Evolutionary conservation across 495 filamentous ascomycete genomes (phyloP).

Genomic region (Xylaria grammica): DNA sequence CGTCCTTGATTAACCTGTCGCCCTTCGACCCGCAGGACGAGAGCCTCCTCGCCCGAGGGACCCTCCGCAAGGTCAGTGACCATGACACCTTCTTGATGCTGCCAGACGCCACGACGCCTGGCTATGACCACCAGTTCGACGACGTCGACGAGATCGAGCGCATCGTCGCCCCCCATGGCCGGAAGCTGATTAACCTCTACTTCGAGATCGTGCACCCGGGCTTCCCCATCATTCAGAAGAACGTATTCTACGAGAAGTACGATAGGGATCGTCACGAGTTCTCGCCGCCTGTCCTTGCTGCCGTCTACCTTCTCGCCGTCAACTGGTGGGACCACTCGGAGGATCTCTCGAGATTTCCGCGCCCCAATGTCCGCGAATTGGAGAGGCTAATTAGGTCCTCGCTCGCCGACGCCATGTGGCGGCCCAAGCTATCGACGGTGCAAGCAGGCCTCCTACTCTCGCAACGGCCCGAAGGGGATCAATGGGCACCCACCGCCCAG

Average conservation of each 20-base stretch:
- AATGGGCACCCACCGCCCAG: constrained; percentile 86
- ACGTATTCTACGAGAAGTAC: constrained; percentile 85
- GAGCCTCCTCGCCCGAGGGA: constrained; percentile 68
- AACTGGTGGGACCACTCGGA: constrained; percentile 85
- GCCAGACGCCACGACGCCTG: constrained; percentile 66
- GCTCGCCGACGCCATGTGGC: constrained; percentile 76
- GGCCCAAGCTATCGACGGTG: constrained; percentile 89
- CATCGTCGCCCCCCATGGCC: constrained; percentile 80
- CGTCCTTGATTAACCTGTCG: constrained; percentile 72
- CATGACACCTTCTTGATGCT: constrained; percentile 85
- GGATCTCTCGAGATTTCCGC: constrained; percentile 64
- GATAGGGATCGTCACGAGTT: constrained; percentile 74
- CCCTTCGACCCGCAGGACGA: constrained; percentile 75
- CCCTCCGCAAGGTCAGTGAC: constrained; percentile 79
- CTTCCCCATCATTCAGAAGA: constrained; percentile 89
- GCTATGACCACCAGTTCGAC: constrained; percentile 63
- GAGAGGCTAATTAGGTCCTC: constrained; percentile 78
- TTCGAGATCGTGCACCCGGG: constrained; percentile 87
- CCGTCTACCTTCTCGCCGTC: constrained; percentile 87
- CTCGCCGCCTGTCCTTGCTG: constrained; percentile 82
- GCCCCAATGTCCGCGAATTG: constrained; percentile 74
- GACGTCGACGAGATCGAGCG: constrained; percentile 82
- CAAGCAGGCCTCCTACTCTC: constrained; percentile 90
- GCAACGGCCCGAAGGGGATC: constrained; percentile 84
- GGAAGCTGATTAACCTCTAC: constrained; percentile 82